A percentile compares a stretch with the other conserved stretches of the same genome.
phyloP scores from a whole-genome alignment of 2,329 filamentous ascomycete species.

The Talaromyces rugulosus region DNA sequence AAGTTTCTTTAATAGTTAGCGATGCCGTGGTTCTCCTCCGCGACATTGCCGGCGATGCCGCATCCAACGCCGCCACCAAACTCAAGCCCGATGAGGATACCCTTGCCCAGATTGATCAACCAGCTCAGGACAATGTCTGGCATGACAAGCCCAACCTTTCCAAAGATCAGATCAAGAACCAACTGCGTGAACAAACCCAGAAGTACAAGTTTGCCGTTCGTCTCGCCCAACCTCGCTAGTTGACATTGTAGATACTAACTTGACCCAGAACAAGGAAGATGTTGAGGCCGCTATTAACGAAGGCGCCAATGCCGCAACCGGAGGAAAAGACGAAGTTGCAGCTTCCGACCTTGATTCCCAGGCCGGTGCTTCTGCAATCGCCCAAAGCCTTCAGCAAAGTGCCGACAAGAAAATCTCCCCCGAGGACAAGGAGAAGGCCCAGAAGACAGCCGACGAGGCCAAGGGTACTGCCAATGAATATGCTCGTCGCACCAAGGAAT shows the following conservation, averaged over 20 bases:
- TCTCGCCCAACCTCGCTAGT: constrained; percentile 19
- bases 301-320: constrained; percentile 48
- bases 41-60: constrained; percentile 88
- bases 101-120: constrained; percentile 70
- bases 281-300: constrained; percentile 54
- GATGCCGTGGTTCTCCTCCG: constrained; percentile 78
- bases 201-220: constrained; percentile 50
- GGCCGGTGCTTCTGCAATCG: constrained; percentile 35
- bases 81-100: constrained; percentile 76
- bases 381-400: constrained; percentile 46
- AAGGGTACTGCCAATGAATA: constrained; percentile 36
- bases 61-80: constrained; percentile 68
- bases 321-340: constrained; percentile 44
- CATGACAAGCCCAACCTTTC: constrained; percentile 78
- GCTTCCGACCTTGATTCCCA: constrained; percentile 52
- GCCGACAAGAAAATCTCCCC: constrained; percentile 23
- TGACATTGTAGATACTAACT: constrained; percentile 7
- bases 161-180: constrained; percentile 63
- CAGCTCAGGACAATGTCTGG: constrained; percentile 90
- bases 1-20: constrained; percentile 50
- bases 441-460: constrained; percentile 62
- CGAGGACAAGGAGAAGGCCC: constrained; percentile 29
- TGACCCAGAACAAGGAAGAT: constrained; percentile 38
- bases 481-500: constrained; percentile 57
- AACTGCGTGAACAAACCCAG: constrained; percentile 60